Evolutionary conservation across 2,329 filamentous ascomycete species (phyloP).

Genomic region (Ascochyta koolunga): DNA sequence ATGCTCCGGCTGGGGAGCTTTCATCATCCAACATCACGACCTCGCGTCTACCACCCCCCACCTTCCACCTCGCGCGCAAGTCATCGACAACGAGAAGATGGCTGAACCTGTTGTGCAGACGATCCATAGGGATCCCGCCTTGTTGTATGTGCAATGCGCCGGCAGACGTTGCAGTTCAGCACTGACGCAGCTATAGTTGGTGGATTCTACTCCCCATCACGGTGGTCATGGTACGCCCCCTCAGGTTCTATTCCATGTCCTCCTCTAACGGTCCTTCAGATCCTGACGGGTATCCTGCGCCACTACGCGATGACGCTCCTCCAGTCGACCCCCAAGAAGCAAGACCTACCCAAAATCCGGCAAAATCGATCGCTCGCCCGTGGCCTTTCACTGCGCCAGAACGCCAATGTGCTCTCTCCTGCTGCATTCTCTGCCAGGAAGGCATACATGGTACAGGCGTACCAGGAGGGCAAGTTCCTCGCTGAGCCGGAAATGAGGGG

Average conservation of each 20-base stretch:
- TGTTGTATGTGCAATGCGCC: slow-evolving; percentile 72
- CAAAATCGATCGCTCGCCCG: slow-evolving; percentile 85
- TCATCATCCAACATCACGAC: slow-evolving; percentile 26
- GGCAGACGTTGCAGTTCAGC: background rate
- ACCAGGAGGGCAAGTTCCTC: slow-evolving; percentile 84
- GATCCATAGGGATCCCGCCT: slow-evolving; percentile 96
- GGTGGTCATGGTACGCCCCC: slow-evolving; percentile 78
- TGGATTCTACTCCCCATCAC: slow-evolving; percentile 99
- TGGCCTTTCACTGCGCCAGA: slow-evolving; percentile 81
- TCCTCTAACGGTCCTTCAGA: slow-evolving; percentile 54
- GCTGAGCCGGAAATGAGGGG: slow-evolving; percentile 87
- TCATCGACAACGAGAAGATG: slow-evolving; percentile 61
- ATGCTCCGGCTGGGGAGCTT: slow-evolving; percentile 35
- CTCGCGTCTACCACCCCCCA: slow-evolving; percentile 24
- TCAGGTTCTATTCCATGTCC: background rate
- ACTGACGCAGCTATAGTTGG: slow-evolving; percentile 68
- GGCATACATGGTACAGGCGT: slow-evolving; percentile 78
- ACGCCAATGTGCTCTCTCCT: slow-evolving; percentile 79
- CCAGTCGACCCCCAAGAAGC: slow-evolving; percentile 81
- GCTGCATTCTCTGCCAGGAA: slow-evolving; percentile 81
- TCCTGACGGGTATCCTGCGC: slow-evolving; percentile 91
- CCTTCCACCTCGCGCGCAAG: slow-evolving; percentile 19
- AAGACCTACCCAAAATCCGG: slow-evolving; percentile 74
- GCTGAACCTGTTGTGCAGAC: slow-evolving; percentile 86
- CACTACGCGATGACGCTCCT: slow-evolving; percentile 97